These are phyloP conservation scores for Talaromyces sp. DNA, from an alignment of 2,329 filamentous ascomycete genomes.

Conservation along the genomic window DNA sequence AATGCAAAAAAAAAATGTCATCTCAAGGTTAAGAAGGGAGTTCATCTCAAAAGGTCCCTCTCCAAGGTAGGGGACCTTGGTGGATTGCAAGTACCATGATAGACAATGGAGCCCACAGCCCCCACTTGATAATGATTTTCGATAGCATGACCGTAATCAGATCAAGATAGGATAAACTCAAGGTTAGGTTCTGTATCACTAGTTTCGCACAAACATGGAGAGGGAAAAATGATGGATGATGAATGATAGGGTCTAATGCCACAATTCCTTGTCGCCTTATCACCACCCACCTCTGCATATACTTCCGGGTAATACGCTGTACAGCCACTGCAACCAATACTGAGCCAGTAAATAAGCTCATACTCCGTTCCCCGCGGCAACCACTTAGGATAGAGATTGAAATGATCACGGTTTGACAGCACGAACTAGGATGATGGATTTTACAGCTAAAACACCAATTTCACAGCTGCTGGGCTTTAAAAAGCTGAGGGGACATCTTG, in stretches of 20 bases:
- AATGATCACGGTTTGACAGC: not conserved
- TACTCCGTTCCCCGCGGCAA: too few species aligned
- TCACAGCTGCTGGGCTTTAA: not conserved
- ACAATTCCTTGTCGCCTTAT: not conserved
- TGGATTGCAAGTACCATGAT: slow-evolving; percentile 1
- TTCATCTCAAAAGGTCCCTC: not conserved
- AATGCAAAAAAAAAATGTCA: too few species aligned
- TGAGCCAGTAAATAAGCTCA: too few species aligned
- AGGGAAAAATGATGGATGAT: too few species aligned
- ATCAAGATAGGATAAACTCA: not conserved
- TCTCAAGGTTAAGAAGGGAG: not conserved
- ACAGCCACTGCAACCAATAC: not conserved
- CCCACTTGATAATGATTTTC: too few species aligned
- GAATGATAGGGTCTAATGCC: not conserved
- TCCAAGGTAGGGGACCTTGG: not conserved
- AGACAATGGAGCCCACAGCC: not conserved
- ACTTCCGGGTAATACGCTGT: not conserved
- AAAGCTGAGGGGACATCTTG: not conserved
- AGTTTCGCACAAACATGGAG: too few species aligned
- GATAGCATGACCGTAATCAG: too few species aligned
- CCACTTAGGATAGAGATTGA: too few species aligned
- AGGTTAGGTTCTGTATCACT: too few species aligned
- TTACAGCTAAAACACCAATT: not conserved
- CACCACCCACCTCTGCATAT: not conserved
- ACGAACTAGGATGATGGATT: too few species aligned